Conservation (phyloP, 2,329 filamentous ascomycete genomes). For the Torrubiella hemipterigena region DNA sequence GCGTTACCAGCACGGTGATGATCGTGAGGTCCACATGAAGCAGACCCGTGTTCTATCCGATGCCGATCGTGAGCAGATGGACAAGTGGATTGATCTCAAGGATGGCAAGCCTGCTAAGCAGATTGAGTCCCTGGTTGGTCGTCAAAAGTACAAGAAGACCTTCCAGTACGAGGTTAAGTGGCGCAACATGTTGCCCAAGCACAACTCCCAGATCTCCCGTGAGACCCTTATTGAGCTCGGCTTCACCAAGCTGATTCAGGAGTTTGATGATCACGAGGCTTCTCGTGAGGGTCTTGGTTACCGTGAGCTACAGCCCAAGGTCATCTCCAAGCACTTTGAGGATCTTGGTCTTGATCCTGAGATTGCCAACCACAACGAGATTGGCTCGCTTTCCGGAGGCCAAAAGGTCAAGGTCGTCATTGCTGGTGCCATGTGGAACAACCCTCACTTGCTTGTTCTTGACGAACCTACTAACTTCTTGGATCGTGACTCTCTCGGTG, state of each 20-base stretch:
- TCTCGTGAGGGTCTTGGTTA: conserved; percentile 97
- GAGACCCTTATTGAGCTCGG: conserved; percentile 80
- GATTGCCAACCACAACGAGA: conserved; percentile 98
- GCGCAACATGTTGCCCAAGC: conserved; percentile 76
- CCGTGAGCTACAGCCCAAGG: conserved; percentile 80
- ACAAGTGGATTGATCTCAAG: conserved; percentile 72
- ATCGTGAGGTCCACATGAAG: conserved; percentile 95
- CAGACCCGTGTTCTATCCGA: conserved; percentile 84
- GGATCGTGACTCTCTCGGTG: conserved; percentile 93
- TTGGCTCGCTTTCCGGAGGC: conserved; percentile 86
- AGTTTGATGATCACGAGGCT: conserved; percentile 97
- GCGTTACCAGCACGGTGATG: conserved; percentile 94
- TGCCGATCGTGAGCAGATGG: conserved; percentile 81
- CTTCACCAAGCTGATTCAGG: conserved; percentile 88
- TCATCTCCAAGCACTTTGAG: conserved; percentile 97
- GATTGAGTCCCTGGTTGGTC: conserved; percentile 82
- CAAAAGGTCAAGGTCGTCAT: conserved; percentile 99
- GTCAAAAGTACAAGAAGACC: conserved; percentile 97
- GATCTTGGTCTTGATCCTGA: conserved; percentile 93
- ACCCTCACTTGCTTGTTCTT: conserved; percentile 90
- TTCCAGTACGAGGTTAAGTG: conserved; percentile 99
- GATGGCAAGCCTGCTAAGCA: conserved; percentile 69
- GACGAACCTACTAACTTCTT: conserved; percentile 99
- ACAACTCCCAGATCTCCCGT: conserved; percentile 85
- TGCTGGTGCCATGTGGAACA: conserved; percentile 96